Evolutionary conservation across 2,329 filamentous ascomycete genomes (phyloP), one percentile per base, ranked within the genome.

Genomic region (Paracorniculantispora psalliotae): DNA sequence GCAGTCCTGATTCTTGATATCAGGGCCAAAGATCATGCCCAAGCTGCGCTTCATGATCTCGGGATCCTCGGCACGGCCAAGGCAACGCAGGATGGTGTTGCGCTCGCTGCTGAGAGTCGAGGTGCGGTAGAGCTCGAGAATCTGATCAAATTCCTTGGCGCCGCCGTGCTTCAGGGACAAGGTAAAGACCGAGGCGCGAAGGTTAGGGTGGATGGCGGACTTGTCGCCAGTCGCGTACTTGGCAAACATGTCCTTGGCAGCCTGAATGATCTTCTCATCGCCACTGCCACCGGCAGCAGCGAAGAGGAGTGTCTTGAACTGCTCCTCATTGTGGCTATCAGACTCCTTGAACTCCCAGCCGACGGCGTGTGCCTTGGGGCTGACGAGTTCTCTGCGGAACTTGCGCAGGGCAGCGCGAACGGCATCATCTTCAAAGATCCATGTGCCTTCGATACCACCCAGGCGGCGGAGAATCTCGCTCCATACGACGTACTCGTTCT

Each of bases 291-390:
- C 93, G 53, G 93, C 91, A 65, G 82, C 85, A 62, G 90, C 89
- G 71, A 97, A 97, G 71, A 97, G 83, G 70, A 97, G 83, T 15
- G 86, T 87, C 80, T 97, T 97, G 82, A 96, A 96, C 72, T 97
- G 92, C 73, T 96, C 92, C 72, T 92, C 82, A 65, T 97, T 87
- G 70, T 97, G 92, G 52, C 89, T 91, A 67, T 97, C 93, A 3
- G 81, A 82, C 26, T 92, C 89, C 28, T 85, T 88, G 75, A 97
- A 96, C 15, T 84, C 77, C 93, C 93, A 97, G 61, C 93, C 93
- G 47, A 96, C 76, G 69, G 92, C 84, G 72, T 97, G 92, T 0
- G 92, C 88, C 73, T 92, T 93, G 66, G 83, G 79, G 68, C 86
- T 87, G 61, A 90, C 83, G 23, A 97, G 81, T 12, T 90, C 84